Evolutionary conservation across 2,329 filamentous ascomycete genomes (phyloP).

Genomic region (Lecanicillium sp.): DNA sequence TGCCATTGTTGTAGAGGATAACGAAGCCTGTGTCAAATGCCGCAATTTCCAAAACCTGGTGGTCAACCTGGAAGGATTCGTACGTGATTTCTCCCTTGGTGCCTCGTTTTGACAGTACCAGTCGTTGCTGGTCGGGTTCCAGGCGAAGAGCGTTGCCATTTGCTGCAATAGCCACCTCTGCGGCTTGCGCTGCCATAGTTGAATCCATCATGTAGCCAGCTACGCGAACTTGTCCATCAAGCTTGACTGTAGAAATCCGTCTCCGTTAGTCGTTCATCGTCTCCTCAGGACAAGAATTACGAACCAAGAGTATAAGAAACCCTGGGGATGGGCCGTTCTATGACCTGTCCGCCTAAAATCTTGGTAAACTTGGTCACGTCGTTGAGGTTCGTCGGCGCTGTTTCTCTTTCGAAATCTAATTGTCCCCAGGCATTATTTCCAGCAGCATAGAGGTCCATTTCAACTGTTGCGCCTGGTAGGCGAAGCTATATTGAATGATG

Average conservation of each 20-base stretch:
- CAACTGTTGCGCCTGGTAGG: too few relatives aligned
- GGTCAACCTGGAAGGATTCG: not conserved
- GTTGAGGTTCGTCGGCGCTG: conserved; percentile 29
- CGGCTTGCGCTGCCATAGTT: not conserved
- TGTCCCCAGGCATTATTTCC: conserved; percentile 57
- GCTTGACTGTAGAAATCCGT: conserved; percentile 16
- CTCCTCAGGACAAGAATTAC: conserved; percentile 15
- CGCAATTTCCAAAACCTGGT: conserved; percentile 34
- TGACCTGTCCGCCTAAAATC: conserved; percentile 30
- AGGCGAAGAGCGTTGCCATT: not conserved
- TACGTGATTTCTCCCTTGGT: not conserved
- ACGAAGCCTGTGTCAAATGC: conserved; percentile 46
- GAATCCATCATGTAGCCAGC: conserved; percentile 15
- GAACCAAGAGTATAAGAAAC: conserved; percentile 44
- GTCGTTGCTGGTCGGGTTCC: too few relatives aligned
- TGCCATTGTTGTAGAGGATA: conserved; percentile 37
- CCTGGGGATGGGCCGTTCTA: conserved; percentile 31
- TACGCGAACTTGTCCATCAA: conserved; percentile 17
- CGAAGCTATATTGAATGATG: too few relatives aligned
- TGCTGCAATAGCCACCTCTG: not conserved
- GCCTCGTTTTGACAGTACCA: not conserved
- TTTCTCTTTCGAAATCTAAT: conserved; percentile 32
- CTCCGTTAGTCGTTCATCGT: conserved; percentile 1
- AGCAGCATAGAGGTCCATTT: conserved; percentile 46
- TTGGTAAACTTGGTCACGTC: conserved; percentile 42